These are phyloP conservation scores for Pythium sp. DNA, from an alignment of 352 stramenopile species.

Conservation along the genomic window DNA sequence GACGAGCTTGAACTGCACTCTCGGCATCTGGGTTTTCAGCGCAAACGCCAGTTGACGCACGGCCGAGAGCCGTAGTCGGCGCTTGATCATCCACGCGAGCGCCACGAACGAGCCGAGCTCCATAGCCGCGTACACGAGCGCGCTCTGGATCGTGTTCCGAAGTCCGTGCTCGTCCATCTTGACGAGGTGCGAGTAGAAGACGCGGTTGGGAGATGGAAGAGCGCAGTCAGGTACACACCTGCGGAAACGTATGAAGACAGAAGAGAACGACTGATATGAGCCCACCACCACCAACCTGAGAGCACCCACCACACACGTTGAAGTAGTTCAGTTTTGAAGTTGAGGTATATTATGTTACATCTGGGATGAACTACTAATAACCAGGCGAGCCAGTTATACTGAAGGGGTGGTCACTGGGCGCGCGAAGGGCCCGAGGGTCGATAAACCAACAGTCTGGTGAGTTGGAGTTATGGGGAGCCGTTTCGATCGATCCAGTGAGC, in stretches of 20 bases:
- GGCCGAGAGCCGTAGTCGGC: constrained; percentile 21
- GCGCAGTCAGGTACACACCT: not conserved
- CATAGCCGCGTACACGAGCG: constrained; percentile 1
- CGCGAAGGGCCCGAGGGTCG: no score
- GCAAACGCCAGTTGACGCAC: constrained; percentile 37
- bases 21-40: constrained; percentile 26
- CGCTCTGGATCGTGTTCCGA: not conserved
- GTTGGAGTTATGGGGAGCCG: no score
- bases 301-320: not conserved
- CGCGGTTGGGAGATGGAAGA: constrained; percentile 1
- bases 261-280: constrained; percentile 6
- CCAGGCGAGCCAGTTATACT: no score
- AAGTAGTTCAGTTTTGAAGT: no score
- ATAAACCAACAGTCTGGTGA: no score
- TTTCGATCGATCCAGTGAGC: no score
- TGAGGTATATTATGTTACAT: no score
- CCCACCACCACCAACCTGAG: constrained; percentile 3
- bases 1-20: constrained; percentile 40
- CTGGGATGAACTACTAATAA: no score
- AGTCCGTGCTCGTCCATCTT: not conserved
- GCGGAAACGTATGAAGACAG: constrained; percentile 8
- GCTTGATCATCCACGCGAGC: not conserved
- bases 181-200: not conserved
- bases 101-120: not conserved
- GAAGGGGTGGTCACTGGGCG: no score